Evolutionary conservation across 108 stramenopile genomes (phyloP), one percentile per base, ranked within the genome.

Genomic region (Pseudonitzschia multiseries): DNA sequence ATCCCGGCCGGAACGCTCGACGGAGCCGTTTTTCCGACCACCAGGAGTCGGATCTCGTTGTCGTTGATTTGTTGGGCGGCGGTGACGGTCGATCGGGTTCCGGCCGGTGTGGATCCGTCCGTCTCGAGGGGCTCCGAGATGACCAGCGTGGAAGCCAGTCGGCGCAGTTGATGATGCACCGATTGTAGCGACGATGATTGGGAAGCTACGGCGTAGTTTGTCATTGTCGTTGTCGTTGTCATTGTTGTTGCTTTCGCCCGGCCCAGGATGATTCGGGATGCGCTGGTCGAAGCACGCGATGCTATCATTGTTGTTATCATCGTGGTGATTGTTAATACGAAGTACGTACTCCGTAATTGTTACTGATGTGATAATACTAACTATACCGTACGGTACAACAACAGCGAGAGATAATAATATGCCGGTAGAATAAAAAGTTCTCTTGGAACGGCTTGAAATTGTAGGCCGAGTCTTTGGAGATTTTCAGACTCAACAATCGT

Each of bases 71-170:
- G 74, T n/a, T 75, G 6, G 0, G 90, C 93, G 31, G 93, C 93
- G 0, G 90, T 80, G 24, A 92, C 91, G 44, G 92, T 82, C 22
- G 87, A 67, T 57, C 84, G 81, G 5, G 92, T 93, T 4, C 79
- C 66, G 36, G 88, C 84, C 18, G 91, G 77, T 52, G 90, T 72
- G 41, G 77, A 57, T 31, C 79, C 70, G 50, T 69, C 81, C 18
- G 65, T 74, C 1, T 32, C 46, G 52, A 84, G 79, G 13, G 87
- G 91, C 65, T 93, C 93, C 31, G 89, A 81, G 10, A 93, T 70
- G 41, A 93, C 88, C 48, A 93, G 77, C 21, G 90, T 91, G 54
- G 88, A 89, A 31, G 85, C 83, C 32, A 61, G 80, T 17, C 87
- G 78, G 27, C 61, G 61, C 20, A 10, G 53, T 54, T 54, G 53